phyloP scores from a whole-genome alignment of 2,329 filamentous ascomycete genomes.

The Ceratocystis eucalypticola region DNA sequence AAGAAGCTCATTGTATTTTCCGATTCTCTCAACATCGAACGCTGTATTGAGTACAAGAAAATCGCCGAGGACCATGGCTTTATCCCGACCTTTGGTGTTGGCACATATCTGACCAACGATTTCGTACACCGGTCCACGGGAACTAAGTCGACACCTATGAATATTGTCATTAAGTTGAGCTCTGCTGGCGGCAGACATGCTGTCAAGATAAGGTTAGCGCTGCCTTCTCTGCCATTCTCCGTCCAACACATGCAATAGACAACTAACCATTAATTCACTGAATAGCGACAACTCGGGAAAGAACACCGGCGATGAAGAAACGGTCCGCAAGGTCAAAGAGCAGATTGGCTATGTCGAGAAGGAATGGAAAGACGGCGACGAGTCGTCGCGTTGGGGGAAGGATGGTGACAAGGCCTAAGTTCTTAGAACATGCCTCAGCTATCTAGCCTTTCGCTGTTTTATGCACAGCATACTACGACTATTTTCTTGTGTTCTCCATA shows the following conservation, averaged over 20 bases:
- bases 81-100: constrained; percentile 79
- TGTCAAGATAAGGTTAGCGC: constrained; percentile 62
- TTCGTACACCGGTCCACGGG: constrained; percentile 59
- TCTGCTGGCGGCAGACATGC: constrained; percentile 69
- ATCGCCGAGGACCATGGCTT: constrained; percentile 70
- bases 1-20: constrained; percentile 91
- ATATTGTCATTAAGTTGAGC: constrained; percentile 95
- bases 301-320: constrained; percentile 76
- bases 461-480: background rate
- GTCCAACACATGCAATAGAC: background rate
- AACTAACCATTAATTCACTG: constrained; percentile 12
- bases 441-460: background rate
- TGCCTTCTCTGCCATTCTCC: constrained; percentile 10
- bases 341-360: constrained; percentile 77
- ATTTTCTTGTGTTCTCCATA: background rate
- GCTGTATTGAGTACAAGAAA: constrained; percentile 79
- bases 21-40: constrained; percentile 82
- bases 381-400: constrained; percentile 67
- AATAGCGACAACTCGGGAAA: constrained; percentile 68
- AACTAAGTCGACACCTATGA: constrained; percentile 77
- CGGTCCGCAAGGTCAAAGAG: constrained; percentile 71
- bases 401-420: constrained; percentile 25
- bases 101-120: constrained; percentile 93
- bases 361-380: constrained; percentile 70
- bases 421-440: background rate